Base-by-base conservation (phyloP, 2,329 filamentous ascomycete species). In the Exophiala calicioides region DNA sequence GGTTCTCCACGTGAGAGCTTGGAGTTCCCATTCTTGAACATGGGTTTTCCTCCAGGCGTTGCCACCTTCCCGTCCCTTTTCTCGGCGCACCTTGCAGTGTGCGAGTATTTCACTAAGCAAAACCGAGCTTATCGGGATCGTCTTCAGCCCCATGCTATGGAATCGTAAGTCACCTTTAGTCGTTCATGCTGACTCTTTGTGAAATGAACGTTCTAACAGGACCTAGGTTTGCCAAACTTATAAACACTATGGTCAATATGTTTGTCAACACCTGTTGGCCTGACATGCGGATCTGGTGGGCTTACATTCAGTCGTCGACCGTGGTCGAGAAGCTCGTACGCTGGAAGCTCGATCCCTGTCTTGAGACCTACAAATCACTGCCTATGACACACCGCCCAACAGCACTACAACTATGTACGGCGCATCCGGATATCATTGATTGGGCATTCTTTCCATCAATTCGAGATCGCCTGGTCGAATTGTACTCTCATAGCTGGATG, bases 241-340 rank as follows among this genome's bases (percentile, higher is more conserved):
- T 39, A 16, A 30, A 7, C 16, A 45, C 33, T 8, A 45, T 45
- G 42, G 42, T 45, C 3, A 29, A 29, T 23, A 45, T 38, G 32
- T 45, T 45, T 24, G 42, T 45, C 3, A n/a, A 39, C n/a, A 45
- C 42, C 7, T 38, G 33, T 13, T 45, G 42, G 42, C 42, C 42
- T 3, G 42, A 31, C 8, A 45, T 39, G 33, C 27, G 40, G 8
- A 19, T 35, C 7, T 44, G 40, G 40, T 44, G 40, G 40, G 30
- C 40, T 5, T 44, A 44, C 19, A 34, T 44, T 3, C 30, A 35
- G 13, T 35, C 40, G 13, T 33, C 40, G 5, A 19, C 29, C 10
- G 30, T 35, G 4, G 40, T 44, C 7, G 40, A 44, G 13, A 44
- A 35, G 15, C 30, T 44, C 7, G 12, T 44, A 9, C 5, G 31